Conservation (phyloP, 306 rosid species). For the Hippophae gyantsensis region DNA sequence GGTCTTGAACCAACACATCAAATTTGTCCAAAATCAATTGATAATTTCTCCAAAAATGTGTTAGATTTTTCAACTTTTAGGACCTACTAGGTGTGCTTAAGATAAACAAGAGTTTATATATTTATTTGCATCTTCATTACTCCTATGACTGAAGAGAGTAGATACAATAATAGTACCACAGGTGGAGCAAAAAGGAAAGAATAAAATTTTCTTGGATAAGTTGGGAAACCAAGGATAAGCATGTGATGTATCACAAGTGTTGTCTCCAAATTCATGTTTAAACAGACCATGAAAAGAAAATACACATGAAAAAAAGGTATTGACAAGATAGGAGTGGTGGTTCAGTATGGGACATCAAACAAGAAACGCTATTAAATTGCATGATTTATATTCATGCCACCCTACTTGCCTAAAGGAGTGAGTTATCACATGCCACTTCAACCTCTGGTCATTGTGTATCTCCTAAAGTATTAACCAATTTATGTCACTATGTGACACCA, state of each 20-base stretch:
- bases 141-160: slow-evolving; percentile 22
- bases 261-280: slow-evolving; percentile 25
- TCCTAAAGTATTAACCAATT: slow-evolving; percentile 4
- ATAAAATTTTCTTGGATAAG: slow-evolving; percentile 16
- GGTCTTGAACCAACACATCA: no score
- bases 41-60: no score
- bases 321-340: slow-evolving; percentile 11
- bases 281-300: slow-evolving; percentile 21
- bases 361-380: slow-evolving; percentile 32
- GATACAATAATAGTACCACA: slow-evolving; percentile 14
- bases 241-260: slow-evolving; percentile 29
- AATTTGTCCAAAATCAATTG: no score
- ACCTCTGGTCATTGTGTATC: slow-evolving; percentile 1
- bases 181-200: slow-evolving; percentile 15
- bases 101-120: not conserved
- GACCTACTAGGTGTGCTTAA: not conserved
- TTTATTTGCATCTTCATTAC: slow-evolving; percentile 8
- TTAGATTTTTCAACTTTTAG: no score
- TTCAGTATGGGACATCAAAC: slow-evolving; percentile 31
- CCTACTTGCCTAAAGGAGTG: slow-evolving; percentile 20
- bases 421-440: slow-evolving; percentile 25
- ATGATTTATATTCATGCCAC: slow-evolving; percentile 30
- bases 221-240: slow-evolving; percentile 22
- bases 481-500: slow-evolving; percentile 3
- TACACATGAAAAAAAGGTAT: slow-evolving; percentile 5